Conservation (phyloP, 2,329 filamentous ascomycete genomes). For the Exophiala dermatitidis region DNA sequence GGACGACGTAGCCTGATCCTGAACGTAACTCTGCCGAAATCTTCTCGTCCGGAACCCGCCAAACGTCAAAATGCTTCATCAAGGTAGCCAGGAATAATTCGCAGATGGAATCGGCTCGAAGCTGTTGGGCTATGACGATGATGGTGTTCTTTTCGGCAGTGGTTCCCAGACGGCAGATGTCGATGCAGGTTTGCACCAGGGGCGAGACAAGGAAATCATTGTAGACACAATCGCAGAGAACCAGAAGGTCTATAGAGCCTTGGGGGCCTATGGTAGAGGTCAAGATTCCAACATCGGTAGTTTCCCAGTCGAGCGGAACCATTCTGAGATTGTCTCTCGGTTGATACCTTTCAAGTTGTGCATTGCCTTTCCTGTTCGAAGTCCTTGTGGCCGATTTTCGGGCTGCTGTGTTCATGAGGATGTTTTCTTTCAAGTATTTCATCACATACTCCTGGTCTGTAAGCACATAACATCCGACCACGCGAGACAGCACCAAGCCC, state of each 20-base stretch:
- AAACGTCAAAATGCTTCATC: conserved; percentile 59
- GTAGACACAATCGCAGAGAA: conserved; percentile 93
- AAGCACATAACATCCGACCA: conserved; percentile 59
- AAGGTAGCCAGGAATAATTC: conserved; percentile 71
- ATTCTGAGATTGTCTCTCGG: conserved; percentile 15
- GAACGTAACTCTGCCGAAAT: conserved; percentile 54
- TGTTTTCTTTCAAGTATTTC: conserved; percentile 67
- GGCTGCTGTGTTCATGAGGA: conserved; percentile 42
- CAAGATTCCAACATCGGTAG: conserved; percentile 36
- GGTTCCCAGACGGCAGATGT: conserved; percentile 59
- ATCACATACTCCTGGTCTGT: conserved; percentile 86
- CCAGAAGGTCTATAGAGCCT: conserved; percentile 55
- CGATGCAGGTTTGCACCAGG: conserved; percentile 71
- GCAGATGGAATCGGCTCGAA: conserved; percentile 78
- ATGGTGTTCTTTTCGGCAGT: conserved; percentile 48
- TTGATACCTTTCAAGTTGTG: conserved; percentile 3
- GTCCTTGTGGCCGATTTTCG: background rate
- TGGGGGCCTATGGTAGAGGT: conserved; percentile 34
- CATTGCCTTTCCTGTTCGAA: conserved; percentile 15
- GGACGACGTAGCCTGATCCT: conserved; percentile 71
- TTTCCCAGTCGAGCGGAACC: conserved; percentile 74
- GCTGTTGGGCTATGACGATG: conserved; percentile 80
- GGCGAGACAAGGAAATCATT: conserved; percentile 79
- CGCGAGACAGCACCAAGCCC: conserved; percentile 59
- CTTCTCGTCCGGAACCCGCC: conserved; percentile 62